Base-by-base conservation (phyloP, 2,329 filamentous ascomycete species). In the Scedosporium dehoogii region DNA sequence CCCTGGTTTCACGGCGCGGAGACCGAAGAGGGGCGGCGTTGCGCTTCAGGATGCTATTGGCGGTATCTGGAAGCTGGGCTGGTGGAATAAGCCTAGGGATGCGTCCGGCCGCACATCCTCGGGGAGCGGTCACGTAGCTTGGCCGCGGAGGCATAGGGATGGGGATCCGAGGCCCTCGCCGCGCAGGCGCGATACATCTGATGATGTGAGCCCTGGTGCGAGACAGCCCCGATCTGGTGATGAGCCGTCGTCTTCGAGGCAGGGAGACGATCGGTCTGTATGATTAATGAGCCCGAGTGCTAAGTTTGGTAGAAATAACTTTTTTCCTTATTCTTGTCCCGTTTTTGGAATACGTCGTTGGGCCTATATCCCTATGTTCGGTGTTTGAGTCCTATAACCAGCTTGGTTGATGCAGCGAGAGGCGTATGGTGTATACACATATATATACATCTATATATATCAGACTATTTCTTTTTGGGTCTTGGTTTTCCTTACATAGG, bases 1-100 rank as follows among this genome's bases (percentile, higher is more conserved):
- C 64, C 83, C 83, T 0, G 83, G 84, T 0, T 84, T 87, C 62
- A 82, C 79, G 4, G 83, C 84, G 5, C 76, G 83, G 46, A 75
- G 76, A 58, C 72, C 70, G 48, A 68, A 70, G 2, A 72, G 71
- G 23, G 71, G 72, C 46, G 74, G 75, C 5, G 72, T 73, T 1
- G 7, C 46, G 6, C 66, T 81, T 1, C 82, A 84, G 57, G 79
- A 81, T 14, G 77, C 81, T 0, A 69, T 83, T 0, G 76, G 79
- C 4, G 79, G 79, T 1, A 73, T 87, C 25, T 81, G 80, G 72
- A 81, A 79, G 46, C 70, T 85, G 65, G 76, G 74, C 29, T 87
- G 85, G 85, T 85, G 83, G 78, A 62, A 58, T 57, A 60, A 16
- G 29, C 21, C 53, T 18, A 48, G 46, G 27, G 60, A 55, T n/a